Percentiles rank a stretch among this genome's conserved stretches.
Conservation (phyloP, 2,329 filamentous ascomycete species). For the Neonectria sp. region DNA sequence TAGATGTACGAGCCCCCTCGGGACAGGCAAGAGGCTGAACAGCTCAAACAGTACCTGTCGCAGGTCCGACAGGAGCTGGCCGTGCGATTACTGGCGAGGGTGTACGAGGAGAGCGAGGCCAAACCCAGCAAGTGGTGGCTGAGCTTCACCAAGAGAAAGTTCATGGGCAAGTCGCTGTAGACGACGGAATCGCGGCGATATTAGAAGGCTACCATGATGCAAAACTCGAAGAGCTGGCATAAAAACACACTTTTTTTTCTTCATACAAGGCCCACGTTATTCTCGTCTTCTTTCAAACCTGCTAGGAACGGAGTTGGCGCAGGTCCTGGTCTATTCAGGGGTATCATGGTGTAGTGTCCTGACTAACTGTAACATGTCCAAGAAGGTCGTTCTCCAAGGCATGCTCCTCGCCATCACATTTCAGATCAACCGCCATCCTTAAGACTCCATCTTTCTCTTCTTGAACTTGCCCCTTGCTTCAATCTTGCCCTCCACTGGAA, state of each 20-base stretch:
- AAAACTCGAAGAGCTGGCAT: slow-evolving; percentile 36
- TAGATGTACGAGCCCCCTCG: slow-evolving; percentile 90
- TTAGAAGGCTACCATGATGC: slow-evolving; percentile 43
- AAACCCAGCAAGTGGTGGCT: slow-evolving; percentile 92
- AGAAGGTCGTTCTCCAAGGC: slow-evolving; percentile 7
- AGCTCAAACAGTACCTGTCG: slow-evolving; percentile 88
- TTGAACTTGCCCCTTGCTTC: slow-evolving; percentile 87
- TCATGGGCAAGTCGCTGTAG: slow-evolving; percentile 95
- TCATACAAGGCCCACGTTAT: slow-evolving; percentile 19
- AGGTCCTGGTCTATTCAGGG: slow-evolving; percentile 37
- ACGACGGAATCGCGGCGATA: slow-evolving; percentile 16
- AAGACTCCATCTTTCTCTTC: slow-evolving; percentile 72
- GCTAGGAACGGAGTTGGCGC: slow-evolving; percentile 30
- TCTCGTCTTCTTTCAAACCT: slow-evolving; percentile 15
- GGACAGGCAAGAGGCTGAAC: slow-evolving; percentile 91
- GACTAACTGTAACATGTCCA: slow-evolving; percentile 32
- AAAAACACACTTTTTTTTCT: slow-evolving; percentile 38
- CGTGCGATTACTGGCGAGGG: slow-evolving; percentile 82
- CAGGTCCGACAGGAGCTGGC: slow-evolving; percentile 96
- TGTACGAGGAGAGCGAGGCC: slow-evolving; percentile 86
- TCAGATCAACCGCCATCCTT: slow-evolving; percentile 6
- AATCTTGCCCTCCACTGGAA: slow-evolving; percentile 84
- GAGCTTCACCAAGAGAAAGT: slow-evolving; percentile 99
- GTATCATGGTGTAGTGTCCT: slow-evolving; percentile 38
- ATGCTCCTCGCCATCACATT: slow-evolving; percentile 23